Conservation (phyloP, 371 early-diverging fungal genomes). For the Zopfochytrium polystomum region DNA sequence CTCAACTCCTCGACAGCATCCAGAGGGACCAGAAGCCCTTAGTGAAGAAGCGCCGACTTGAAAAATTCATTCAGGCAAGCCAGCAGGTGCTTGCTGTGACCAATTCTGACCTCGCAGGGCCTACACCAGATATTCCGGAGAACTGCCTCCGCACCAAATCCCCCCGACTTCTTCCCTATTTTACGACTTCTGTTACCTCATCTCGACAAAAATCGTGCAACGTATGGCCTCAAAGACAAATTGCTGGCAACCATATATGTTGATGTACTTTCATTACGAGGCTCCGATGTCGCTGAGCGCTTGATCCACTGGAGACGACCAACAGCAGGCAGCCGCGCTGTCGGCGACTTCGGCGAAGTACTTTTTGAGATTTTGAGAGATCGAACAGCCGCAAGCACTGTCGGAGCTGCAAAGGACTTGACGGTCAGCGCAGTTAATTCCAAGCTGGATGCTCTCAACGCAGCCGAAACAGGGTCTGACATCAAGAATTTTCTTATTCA, state of each 20-base stretch:
- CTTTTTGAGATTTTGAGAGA: constrained; percentile 45
- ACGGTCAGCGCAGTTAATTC: constrained; percentile 35
- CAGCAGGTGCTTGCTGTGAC: not conserved
- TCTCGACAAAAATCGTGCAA: constrained; percentile 59
- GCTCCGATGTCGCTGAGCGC: constrained; percentile 52
- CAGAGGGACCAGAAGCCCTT: not conserved
- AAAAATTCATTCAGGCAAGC: not conserved
- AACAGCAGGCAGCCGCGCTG: constrained; percentile 24
- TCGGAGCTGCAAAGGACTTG: constrained; percentile 24
- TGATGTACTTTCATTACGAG: constrained; percentile 44
- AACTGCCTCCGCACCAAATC: not conserved
- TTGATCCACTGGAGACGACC: constrained; percentile 63
- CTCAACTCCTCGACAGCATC: not conserved
- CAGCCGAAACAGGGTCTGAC: constrained; percentile 17
- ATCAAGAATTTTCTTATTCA: constrained; percentile 4
- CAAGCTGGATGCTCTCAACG: constrained; percentile 44
- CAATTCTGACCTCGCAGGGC: not conserved
- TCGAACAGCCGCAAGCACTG: constrained; percentile 42
- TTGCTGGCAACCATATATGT: constrained; percentile 62
- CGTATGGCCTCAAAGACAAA: constrained; percentile 66
- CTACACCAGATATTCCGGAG: not conserved
- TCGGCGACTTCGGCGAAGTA: constrained; percentile 53
- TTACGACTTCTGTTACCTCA: constrained; percentile 70
- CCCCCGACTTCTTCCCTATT: constrained; percentile 11
- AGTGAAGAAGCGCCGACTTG: not conserved